Evolutionary conservation across 2,329 filamentous ascomycete species (phyloP).

Genomic region (Arthrobotrys conoides): DNA sequence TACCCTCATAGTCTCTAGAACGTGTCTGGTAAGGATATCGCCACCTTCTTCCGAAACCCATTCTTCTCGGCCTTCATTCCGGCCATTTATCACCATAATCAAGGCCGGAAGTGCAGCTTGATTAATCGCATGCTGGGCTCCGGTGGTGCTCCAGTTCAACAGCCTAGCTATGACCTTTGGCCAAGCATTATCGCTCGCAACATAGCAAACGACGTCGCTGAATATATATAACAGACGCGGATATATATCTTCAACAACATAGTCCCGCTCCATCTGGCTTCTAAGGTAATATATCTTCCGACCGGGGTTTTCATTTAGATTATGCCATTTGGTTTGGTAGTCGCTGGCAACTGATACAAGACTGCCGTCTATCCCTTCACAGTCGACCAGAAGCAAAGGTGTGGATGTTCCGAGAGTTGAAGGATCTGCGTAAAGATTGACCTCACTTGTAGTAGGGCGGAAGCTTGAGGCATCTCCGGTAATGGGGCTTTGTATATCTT

Average conservation of each 20-base stretch:
- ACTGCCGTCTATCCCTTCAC: conserved; percentile 17
- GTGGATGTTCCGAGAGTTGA: neutral
- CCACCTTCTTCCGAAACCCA: neutral
- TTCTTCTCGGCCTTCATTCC: neutral
- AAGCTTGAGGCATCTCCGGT: neutral
- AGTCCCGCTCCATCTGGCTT: neutral
- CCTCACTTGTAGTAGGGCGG: conserved; percentile 13
- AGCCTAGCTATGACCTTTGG: neutral
- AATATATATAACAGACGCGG: conserved; percentile 40
- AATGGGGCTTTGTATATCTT: neutral
- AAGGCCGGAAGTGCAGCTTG: conserved; percentile 33
- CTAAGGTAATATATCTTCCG: neutral
- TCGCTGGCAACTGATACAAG: neutral
- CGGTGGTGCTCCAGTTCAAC: conserved; percentile 24
- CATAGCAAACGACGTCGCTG: conserved; percentile 43
- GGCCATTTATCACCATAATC: conserved; percentile 20
- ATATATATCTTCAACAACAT: conserved; percentile 9
- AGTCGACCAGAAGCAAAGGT: conserved; percentile 22
- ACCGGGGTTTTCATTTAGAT: neutral
- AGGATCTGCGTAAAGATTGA: conserved; percentile 30
- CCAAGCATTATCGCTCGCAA: neutral
- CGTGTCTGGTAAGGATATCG: neutral
- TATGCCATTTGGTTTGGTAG: conserved; percentile 8
- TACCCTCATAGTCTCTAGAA: neutral
- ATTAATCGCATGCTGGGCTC: conserved; percentile 30